Evolutionary conservation across 768 basidiomycete genomes (phyloP), one percentile per base, ranked within the genome.

Genomic region (Hypholoma fasciculare): DNA sequence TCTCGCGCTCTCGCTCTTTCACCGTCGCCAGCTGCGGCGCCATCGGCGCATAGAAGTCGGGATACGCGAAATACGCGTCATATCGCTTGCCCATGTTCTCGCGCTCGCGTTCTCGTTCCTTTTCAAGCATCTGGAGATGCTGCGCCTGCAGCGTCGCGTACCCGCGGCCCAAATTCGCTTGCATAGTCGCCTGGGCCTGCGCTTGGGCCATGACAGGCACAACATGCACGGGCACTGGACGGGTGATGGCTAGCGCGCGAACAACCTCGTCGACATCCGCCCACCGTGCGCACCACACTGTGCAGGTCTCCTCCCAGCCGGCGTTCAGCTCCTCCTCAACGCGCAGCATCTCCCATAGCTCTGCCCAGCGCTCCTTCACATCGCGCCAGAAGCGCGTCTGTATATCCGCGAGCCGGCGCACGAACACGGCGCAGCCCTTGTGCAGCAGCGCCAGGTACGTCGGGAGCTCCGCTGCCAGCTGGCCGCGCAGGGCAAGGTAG

Each of bases 271-370:
- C 86, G 39, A 90, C 87, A 40, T 89, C 88, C 12, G 68, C 75
- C 84, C 85, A 93, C 14, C 92, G 75, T 39, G 76, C 74, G 66
- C 78, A 76, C 91, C 92, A 94, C 9, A 92, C 88, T 0, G 76
- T 76, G 26, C 86, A 66, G 19, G 92, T 93, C 75, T 92, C 91
- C 8, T 78, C 80, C 5, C 80, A 79, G 7, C 85, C 87, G 0
- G 81, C 85, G 60, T 87, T 87, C 74, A 81, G 70, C 73, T 89
- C 87, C 1, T 86, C 87, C 17, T 89, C 89, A 4, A 88, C 84
- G 9, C 81, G 75, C n/a, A 90, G 72, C 67, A 88, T 89, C 59
- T 92, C 89, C 92, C 92, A 94, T n/a, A 94, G 72, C n/a, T 85
- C 86, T 1, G 77, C 80, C 92, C 92, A 94, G 27, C 81, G 75